Percentiles rank a stretch among this genome's conserved stretches.
These are phyloP conservation scores for Juglanconis juglandina DNA, from an alignment of 2,329 filamentous ascomycete genomes.

Conservation along the genomic window DNA sequence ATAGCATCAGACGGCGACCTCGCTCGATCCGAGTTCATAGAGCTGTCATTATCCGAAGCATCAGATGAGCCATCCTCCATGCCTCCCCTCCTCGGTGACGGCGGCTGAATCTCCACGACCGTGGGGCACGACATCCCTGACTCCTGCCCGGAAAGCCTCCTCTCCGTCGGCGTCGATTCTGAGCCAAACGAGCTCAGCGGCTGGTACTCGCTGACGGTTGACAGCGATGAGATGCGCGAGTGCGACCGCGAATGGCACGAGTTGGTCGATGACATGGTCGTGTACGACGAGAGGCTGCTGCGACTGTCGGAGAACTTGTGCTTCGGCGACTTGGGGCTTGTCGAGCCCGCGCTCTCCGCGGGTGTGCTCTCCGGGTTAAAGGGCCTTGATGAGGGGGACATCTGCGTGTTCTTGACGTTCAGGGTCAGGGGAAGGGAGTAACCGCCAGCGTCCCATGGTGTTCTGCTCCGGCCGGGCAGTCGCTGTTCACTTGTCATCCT, in stretches of 20 bases:
- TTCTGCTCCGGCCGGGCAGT: conserved; percentile 35
- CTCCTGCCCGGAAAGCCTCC: conserved; percentile 28
- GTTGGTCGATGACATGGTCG: conserved; percentile 37
- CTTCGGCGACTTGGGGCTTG: conserved; percentile 33
- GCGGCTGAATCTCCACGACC: conserved; percentile 20
- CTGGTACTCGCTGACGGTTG: conserved; percentile 44
- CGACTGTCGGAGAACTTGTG: conserved; percentile 50
- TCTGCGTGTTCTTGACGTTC: conserved; percentile 34
- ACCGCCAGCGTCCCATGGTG: conserved; percentile 50
- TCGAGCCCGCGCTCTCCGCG: conserved; percentile 17
- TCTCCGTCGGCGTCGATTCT: conserved; percentile 37
- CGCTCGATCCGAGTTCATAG: conserved; percentile 10
- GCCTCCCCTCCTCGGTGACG: conserved; percentile 23
- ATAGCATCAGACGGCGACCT: conserved; percentile 16
- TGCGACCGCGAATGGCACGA: conserved; percentile 43
- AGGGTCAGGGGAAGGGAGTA: conserved; percentile 43
- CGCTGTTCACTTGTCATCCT: conserved; percentile 27
- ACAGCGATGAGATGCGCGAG: conserved; percentile 52
- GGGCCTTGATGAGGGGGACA: conserved; percentile 19
- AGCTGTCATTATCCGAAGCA: conserved; percentile 13
- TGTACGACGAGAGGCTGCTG: conserved; percentile 50
- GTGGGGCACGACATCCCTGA: conserved; percentile 17
- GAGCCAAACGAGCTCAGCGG: conserved; percentile 31
- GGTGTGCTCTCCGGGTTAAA: conserved; percentile 24
- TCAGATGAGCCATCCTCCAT: conserved; percentile 12